A percentile compares a stretch with the other conserved stretches of the same genome.
Conservation (phyloP, 2,329 filamentous ascomycete genomes). For the Proliferodiscus dingleyae region DNA sequence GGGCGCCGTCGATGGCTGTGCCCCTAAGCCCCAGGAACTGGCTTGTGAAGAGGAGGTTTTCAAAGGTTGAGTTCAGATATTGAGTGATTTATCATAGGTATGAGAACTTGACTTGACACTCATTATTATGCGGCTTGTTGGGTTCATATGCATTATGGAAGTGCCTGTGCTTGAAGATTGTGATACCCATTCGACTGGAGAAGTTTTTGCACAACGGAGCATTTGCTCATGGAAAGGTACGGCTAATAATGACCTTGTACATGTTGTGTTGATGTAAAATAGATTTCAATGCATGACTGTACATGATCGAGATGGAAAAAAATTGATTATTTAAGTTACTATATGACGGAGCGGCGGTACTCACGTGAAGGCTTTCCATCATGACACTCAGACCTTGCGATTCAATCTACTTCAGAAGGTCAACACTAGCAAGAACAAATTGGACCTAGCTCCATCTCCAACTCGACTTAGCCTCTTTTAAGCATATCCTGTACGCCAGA, state of each 20-base stretch:
- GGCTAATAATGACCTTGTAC: neutral
- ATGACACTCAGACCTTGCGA: no score
- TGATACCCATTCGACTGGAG: slow-evolving; percentile 1
- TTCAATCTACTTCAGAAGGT: no score
- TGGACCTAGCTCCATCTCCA: neutral
- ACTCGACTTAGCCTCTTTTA: neutral
- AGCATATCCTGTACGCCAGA: neutral
- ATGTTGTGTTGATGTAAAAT: neutral
- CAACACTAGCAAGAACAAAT: no score
- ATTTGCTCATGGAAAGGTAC: slow-evolving; percentile 4
- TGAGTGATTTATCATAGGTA: slow-evolving; percentile 7
- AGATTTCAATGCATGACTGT: neutral
- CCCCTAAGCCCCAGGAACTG: slow-evolving; percentile 20
- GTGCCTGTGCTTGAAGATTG: neutral
- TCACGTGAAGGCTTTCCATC: no score
- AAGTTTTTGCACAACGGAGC: neutral
- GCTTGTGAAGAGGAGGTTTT: slow-evolving; percentile 16
- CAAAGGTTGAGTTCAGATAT: slow-evolving; percentile 22
- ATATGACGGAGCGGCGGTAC: no score
- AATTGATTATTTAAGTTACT: no score
- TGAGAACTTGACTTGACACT: neutral
- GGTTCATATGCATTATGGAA: neutral
- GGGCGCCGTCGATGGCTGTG: slow-evolving; percentile 12
- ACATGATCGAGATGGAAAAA: neutral
- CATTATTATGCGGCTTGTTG: neutral